Conservation (phyloP, 148 eudicot species). For the Cornus kousa region DNA sequence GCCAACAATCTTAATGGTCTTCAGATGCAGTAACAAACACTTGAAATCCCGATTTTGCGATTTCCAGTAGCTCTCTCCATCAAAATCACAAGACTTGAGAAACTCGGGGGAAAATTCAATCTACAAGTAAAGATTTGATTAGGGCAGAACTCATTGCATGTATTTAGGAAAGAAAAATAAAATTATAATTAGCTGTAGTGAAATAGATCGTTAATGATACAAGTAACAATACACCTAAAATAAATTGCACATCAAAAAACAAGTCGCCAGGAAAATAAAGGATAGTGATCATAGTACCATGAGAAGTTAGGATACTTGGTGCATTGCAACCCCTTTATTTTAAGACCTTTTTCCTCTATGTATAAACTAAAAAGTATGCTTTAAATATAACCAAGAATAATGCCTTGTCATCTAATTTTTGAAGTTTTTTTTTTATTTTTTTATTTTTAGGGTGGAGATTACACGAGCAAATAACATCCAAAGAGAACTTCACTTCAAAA, state of each 20-base stretch:
- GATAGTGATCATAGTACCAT: no score
- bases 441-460: background rate
- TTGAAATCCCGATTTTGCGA: slow-evolving; percentile 1
- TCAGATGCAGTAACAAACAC: slow-evolving; percentile 1
- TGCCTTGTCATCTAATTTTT: background rate
- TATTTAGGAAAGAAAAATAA: no score
- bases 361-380: background rate
- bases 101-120: no score
- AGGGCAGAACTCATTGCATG: background rate
- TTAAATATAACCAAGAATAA: background rate
- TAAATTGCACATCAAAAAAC: no score
- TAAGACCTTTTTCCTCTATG: background rate
- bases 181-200: no score
- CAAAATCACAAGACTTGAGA: background rate
- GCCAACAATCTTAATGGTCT: background rate
- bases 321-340: background rate
- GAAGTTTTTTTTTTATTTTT: no score
- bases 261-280: no score
- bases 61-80: background rate
- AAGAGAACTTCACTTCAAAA: background rate
- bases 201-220: no score
- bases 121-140: background rate
- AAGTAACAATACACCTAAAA: no score
- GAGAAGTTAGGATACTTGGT: no score
- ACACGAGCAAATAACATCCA: background rate